Evolutionary conservation across 1,284 basidiomycete species (phyloP), one percentile per base, ranked within the genome.

Genomic region (Tilletia indica): DNA sequence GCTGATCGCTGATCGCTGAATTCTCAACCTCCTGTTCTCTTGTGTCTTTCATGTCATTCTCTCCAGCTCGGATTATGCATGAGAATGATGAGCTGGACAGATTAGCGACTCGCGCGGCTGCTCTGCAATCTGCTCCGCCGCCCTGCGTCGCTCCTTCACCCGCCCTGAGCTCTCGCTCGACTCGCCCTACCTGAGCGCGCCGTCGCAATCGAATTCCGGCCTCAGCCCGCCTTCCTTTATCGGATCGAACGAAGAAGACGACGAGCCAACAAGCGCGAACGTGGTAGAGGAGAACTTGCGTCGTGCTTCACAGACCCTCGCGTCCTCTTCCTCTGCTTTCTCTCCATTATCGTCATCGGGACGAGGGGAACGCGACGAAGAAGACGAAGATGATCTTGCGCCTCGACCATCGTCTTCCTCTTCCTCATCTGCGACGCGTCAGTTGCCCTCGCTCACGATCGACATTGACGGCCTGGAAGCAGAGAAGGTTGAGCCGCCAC

Each of bases 171-270:
- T n/a, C 38, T 19, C 31, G 19, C 38, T 64, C 12, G 61, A 64
- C 36, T 64, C 61, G 34, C 61, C 61, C 6, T 64, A 38, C 61
- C 38, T 64, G 36, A 16, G 25, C 9, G 61, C 61, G 34, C 61
- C 61, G 34, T 14, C 14, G 2, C 61, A 64, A 36, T 36, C 38
- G 6, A 76, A 77, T 8, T 73, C 78, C 12, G 73, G 71, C 0
- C 66, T 78, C 14, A 71, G 70, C 19, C 78, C 78, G 16, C 76
- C 78, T 3, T 76, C 77, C 1, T 81, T 80, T 16, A 82, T 81
- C 25, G 79, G 77, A 47, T 77, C 76, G 34, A 79, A 81, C 68
- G 78, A 80, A 25, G 74, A 74, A 34, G 78, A 80, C 48, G 76
- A 77, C 42, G 61, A 64, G 61, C 31, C 34, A 38, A 21, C 61